These are phyloP conservation scores for Passiflora organensis DNA, from an alignment of 345 rosid species.

Conservation along the genomic window DNA sequence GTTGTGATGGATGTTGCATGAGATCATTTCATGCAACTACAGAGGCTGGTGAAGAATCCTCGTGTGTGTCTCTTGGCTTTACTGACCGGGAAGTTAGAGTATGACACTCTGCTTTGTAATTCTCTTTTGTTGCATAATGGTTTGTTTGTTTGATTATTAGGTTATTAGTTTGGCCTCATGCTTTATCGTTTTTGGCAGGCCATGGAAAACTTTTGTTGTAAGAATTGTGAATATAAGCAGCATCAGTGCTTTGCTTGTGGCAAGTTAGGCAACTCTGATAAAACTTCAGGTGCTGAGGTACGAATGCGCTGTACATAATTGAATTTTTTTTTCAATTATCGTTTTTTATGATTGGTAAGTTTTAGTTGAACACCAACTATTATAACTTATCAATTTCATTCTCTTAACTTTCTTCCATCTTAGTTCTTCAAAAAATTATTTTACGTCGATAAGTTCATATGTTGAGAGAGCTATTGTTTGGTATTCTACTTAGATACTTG, in stretches of 20 bases:
- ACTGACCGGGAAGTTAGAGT: conserved; percentile 57
- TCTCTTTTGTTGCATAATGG: neutral
- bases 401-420: too few relatives aligned
- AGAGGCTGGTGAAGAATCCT: conserved; percentile 56
- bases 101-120: conserved; percentile 23
- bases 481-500: too few relatives aligned
- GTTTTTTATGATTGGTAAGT: neutral
- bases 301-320: conserved; percentile 12
- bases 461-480: too few relatives aligned
- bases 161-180: neutral
- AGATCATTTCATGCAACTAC: conserved; percentile 80
- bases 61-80: conserved; percentile 61
- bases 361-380: too few relatives aligned
- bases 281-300: conserved; percentile 68
- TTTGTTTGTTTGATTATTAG: conserved; percentile 1
- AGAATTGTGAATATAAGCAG: conserved; percentile 64
- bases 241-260: conserved; percentile 87
- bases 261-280: conserved; percentile 72
- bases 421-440: too few relatives aligned
- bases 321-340: conserved; percentile 1
- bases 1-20: conserved; percentile 91
- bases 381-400: too few relatives aligned
- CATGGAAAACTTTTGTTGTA: conserved; percentile 49
- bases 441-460: too few relatives aligned
- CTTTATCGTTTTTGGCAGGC: conserved; percentile 39